Evolutionary conservation across 2,329 filamentous ascomycete genomes (phyloP).

Genomic region (Rhinocladiella similis): DNA sequence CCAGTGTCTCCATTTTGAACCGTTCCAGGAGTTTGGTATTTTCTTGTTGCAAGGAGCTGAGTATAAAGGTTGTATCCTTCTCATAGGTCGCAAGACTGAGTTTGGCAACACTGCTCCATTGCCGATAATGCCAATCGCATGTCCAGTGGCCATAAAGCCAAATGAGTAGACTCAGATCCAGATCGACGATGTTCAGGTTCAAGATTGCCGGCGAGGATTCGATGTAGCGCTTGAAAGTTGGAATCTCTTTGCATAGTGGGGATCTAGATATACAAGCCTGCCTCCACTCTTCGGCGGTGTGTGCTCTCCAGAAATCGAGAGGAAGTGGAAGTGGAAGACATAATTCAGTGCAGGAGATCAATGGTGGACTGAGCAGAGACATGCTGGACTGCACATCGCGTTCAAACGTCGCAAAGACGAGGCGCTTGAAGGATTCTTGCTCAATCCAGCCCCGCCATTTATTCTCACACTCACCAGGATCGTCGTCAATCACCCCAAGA

Average conservation of each 20-base stretch:
- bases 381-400: constrained; percentile 69
- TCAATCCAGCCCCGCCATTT: constrained; percentile 35
- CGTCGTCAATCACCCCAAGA: not conserved
- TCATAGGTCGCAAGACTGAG: not conserved
- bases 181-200: constrained; percentile 1
- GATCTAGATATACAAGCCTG: constrained; percentile 51
- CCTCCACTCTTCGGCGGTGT: constrained; percentile 66
- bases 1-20: constrained; percentile 31
- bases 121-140: not conserved
- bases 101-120: not conserved
- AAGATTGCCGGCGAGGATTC: not conserved
- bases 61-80: not conserved
- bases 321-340: constrained; percentile 54
- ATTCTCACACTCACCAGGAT: constrained; percentile 17
- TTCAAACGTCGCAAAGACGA: constrained; percentile 65
- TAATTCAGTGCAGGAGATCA: constrained; percentile 22
- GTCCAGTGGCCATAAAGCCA: constrained; percentile 3
- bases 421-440: constrained; percentile 37
- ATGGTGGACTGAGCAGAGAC: constrained; percentile 62
- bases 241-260: not conserved
- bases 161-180: not conserved
- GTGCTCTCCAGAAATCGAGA: constrained; percentile 65
- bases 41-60: not conserved
- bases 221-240: not conserved
- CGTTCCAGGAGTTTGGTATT: constrained; percentile 6